Base-by-base conservation (phyloP, 805 yeast species). In the Metschnikowia sp. region DNA sequence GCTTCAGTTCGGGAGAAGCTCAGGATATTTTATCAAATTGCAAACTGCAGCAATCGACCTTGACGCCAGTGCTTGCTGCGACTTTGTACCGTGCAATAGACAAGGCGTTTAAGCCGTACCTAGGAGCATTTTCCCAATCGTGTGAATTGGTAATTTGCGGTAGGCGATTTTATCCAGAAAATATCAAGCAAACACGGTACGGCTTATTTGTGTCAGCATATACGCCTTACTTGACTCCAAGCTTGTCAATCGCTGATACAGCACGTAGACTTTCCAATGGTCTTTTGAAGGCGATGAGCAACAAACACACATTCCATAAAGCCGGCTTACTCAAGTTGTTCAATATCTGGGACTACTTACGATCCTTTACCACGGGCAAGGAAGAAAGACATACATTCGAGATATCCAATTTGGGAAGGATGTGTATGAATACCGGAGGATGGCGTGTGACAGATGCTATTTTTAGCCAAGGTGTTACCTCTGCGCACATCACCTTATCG, bases 331-430 rank as follows among this genome's bases (percentile, higher is more conserved):
- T 53, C 31, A 35, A 22, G 8, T 11, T 37, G 7, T n/a, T 53
- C n/a, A 46, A 48, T 39, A 37, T 50, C 18, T 47, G 51, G 53
- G 31, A 31, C 8, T 48, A 44, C 34, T 10, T 42, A 28, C 32
- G 40, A 44, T 15, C 26, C 7, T 36, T 18, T 11, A 15, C 39
- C 7, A 30, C 32, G 1, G 39, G 39, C 9, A n/a, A 13, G 4
- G 45, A 45, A 19, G 36, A 28, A 9, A 48, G 53, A n/a, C 29
- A 36, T 10, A 44, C 56, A 2, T 28, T 53, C 8, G 58, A 54
- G 45, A 49, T 53, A 13, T 53, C 56, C 10, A 54, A 54, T 29
- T 26, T 54, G 30, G 58, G 58, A 4, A 33, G 37, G 7, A 41
- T 37, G 8, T 22, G 36, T 8, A 18, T 45, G 6, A 7, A 19